Evolutionary conservation across 108 stramenopile genomes (phyloP).

Genomic region (Cylindrotheca closterium): DNA sequence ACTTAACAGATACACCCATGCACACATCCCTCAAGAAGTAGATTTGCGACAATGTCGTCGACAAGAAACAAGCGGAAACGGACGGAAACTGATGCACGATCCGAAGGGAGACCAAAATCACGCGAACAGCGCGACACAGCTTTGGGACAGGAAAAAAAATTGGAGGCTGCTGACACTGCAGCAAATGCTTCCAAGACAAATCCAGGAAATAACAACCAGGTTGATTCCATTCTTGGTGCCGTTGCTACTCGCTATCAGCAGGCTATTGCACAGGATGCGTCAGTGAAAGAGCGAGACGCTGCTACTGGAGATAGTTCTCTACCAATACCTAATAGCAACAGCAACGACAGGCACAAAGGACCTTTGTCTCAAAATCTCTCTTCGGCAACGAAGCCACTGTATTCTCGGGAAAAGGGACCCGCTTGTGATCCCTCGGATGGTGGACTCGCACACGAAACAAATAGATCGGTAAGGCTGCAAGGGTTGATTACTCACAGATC

Average conservation of each 20-base stretch:
- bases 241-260: neutral
- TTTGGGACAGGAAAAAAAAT: neutral
- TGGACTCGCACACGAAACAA: neutral
- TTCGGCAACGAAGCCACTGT: neutral
- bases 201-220: too few relatives aligned
- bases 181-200: too few relatives aligned
- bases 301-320: neutral
- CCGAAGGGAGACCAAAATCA: slow-evolving; percentile 13
- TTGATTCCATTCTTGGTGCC: too few relatives aligned
- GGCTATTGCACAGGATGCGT: neutral
- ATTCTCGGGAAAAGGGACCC: neutral
- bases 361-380: neutral
- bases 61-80: slow-evolving; percentile 30
- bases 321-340: neutral
- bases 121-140: slow-evolving; percentile 14
- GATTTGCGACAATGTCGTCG: slow-evolving; percentile 23
- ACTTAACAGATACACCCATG: too few relatives aligned
- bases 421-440: too few relatives aligned
- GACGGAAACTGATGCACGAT: slow-evolving; percentile 18
- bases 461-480: slow-evolving; percentile 23
- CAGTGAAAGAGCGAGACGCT: neutral
- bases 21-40: too few relatives aligned
- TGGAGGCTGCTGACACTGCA: slow-evolving; percentile 2
- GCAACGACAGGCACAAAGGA: neutral
- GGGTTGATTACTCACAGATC: slow-evolving; percentile 33